Evolutionary conservation across 331 rosid genomes (phyloP).

Genomic region (Cydonia oblonga): DNA sequence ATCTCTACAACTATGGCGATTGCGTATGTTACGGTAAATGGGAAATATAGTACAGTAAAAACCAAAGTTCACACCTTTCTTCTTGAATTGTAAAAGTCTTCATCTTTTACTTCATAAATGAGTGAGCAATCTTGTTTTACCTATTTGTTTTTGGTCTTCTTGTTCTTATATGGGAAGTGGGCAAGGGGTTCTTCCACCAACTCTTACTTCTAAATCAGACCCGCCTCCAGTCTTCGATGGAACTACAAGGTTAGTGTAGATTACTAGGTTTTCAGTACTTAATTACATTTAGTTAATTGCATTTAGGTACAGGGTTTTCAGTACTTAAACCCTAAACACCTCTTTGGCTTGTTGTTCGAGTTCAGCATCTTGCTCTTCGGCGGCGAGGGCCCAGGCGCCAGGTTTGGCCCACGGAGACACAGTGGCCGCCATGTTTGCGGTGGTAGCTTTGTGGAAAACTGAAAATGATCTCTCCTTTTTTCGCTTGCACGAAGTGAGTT

Average conservation of each 20-base stretch:
- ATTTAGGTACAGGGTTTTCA: too few relatives aligned
- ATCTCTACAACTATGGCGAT: slow-evolving; percentile 31
- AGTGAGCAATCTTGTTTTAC: neutral
- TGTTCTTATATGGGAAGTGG: slow-evolving; percentile 13
- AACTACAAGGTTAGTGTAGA: slow-evolving; percentile 47
- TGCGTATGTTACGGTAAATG: slow-evolving; percentile 25
- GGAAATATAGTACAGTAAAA: neutral
- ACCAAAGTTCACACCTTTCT: neutral
- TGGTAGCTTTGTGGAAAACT: neutral
- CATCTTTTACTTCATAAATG: neutral
- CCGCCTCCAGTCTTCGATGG: slow-evolving; percentile 79
- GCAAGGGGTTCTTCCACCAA: slow-evolving; percentile 46
- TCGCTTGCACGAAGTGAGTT: neutral
- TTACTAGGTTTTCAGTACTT: neutral
- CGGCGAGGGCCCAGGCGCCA: slow-evolving; percentile 88
- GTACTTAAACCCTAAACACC: too few relatives aligned
- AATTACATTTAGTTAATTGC: neutral
- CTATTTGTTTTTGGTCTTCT: neutral
- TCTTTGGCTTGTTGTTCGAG: slow-evolving; percentile 36
- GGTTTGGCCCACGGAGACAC: slow-evolving; percentile 85
- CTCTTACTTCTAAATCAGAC: slow-evolving; percentile 55
- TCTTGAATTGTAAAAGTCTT: neutral
- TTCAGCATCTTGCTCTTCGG: slow-evolving; percentile 67
- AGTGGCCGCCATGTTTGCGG: slow-evolving; percentile 68
- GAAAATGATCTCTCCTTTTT: neutral